phyloP scores from a whole-genome alignment of 805 yeast species.

The Candida caryicola region DNA sequence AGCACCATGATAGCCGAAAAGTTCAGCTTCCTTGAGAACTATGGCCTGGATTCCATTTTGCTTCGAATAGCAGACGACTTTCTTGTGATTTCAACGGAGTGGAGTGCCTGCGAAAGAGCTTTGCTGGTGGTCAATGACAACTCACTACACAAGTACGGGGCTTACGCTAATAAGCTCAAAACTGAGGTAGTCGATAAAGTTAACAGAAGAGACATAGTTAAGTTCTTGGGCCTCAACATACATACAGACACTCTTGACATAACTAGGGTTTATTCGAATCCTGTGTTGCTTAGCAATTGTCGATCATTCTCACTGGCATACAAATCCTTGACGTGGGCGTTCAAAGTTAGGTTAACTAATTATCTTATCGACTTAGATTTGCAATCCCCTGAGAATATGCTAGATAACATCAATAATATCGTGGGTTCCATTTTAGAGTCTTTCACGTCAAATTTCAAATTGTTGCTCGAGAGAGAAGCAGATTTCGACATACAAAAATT shows the following conservation, averaged over 20 bases:
- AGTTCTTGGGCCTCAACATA: constrained; percentile 34
- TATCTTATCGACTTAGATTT: constrained; percentile 17
- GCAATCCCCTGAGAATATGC: constrained; percentile 10
- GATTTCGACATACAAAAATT: constrained; percentile 3
- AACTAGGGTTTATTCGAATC: constrained; percentile 9
- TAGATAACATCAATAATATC: constrained; percentile 10
- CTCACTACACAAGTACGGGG: constrained; percentile 30
- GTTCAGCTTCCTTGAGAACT: constrained; percentile 16
- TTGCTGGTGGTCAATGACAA: constrained; percentile 17
- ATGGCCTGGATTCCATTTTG: constrained; percentile 33
- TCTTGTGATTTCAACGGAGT: constrained; percentile 55
- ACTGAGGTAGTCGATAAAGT: constrained; percentile 16
- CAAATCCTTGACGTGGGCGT: constrained; percentile 21
- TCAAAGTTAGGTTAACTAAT: constrained; percentile 18
- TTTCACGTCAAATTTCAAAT: background rate
- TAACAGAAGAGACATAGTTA: constrained; percentile 5
- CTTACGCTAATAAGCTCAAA: constrained; percentile 32
- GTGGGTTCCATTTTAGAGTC: constrained; percentile 10
- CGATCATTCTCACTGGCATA: constrained; percentile 20
- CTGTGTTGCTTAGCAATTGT: constrained; percentile 9
- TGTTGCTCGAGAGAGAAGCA: background rate
- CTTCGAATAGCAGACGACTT: constrained; percentile 85
- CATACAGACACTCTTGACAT: constrained; percentile 20
- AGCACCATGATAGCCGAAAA: constrained; percentile 52
- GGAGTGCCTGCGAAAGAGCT: constrained; percentile 18